Conservation (phyloP, 2,329 filamentous ascomycete genomes). For the Pleurostoma richardsiae region DNA sequence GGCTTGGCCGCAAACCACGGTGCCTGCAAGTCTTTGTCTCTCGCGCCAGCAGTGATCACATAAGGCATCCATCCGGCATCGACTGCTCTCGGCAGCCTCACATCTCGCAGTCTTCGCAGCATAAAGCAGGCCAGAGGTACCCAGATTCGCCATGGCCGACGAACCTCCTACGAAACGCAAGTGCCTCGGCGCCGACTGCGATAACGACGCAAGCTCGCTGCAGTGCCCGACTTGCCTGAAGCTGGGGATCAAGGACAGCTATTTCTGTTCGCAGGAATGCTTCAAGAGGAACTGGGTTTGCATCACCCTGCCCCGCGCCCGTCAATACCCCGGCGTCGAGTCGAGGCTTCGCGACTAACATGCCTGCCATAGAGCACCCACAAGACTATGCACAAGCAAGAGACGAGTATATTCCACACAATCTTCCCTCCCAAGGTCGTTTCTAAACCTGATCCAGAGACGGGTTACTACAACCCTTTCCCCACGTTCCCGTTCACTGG, state of each 20-base stretch:
- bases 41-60: too few relatives aligned
- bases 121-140: too few relatives aligned
- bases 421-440: constrained; percentile 74
- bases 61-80: too few relatives aligned
- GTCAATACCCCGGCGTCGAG: too few relatives aligned
- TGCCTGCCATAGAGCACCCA: constrained; percentile 60
- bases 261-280: constrained; percentile 97
- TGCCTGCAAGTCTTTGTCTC: too few relatives aligned
- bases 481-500: constrained; percentile 83
- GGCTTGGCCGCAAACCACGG: too few relatives aligned
- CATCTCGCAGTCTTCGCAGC: too few relatives aligned
- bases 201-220: constrained; percentile 76
- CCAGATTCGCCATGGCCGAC: constrained; percentile 33
- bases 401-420: constrained; percentile 68
- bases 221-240: constrained; percentile 97
- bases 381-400: constrained; percentile 79
- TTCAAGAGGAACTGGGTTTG: constrained; percentile 98
- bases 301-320: constrained; percentile 9
- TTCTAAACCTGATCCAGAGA: constrained; percentile 88
- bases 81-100: too few relatives aligned
- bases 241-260: constrained; percentile 80
- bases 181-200: constrained; percentile 79
- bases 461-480: constrained; percentile 87
- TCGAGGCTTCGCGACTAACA: constrained; percentile 3
- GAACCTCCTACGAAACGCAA: constrained; percentile 55